Base-by-base conservation (phyloP, 441 rosid genomes). In the Mallotus repandus region DNA sequence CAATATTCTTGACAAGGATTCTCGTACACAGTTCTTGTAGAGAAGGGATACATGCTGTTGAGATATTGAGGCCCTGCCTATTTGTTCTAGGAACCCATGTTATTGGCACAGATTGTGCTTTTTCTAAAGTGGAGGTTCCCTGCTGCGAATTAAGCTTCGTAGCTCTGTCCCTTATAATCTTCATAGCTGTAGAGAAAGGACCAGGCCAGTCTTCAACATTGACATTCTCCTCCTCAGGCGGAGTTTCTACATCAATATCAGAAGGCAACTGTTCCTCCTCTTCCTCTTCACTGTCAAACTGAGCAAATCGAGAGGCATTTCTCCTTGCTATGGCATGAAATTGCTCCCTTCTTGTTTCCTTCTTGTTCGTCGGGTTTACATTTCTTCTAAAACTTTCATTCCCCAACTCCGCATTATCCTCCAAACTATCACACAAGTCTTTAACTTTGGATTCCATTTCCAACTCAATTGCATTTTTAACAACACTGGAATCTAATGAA, bases 101-200 rank as follows among this genome's bases (percentile, higher is more conserved):
- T 56, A 86, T 70, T 12, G 88, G 74, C 10, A 72, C 74, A 69
- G 80, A 59, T 66, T 63, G 79, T 59, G 57, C 69, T 69, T 82
- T 77, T 55, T 50, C 76, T 15, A 72, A 65, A 74, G 70, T 11
- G 58, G 59, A 55, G 19, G 55, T 4, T 63, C 78, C 76, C 49
- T 46, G 70, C 69, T 9, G 72, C 29, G 74, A 29, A 57, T 65
- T 79, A 62, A 71, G 19, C 57, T 82, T 88, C 11, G 77, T 81
- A 50, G 69, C 78, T 64, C 99, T 83, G 60, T 91, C 98, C 83
- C 82, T 85, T 9, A 96, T 89, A 49, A 96, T 93, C 73, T 86
- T 93, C 98, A 91, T 87, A 61, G 97, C 99, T 71, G 99, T 91
- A 49, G 99, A 90, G 82, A 91, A 96, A 18, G 99, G 98, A 62